Evolutionary conservation across 2,329 filamentous ascomycete genomes (phyloP), one percentile per base, ranked within the genome.

Genomic region (Colletotrichum euphorbiae): DNA sequence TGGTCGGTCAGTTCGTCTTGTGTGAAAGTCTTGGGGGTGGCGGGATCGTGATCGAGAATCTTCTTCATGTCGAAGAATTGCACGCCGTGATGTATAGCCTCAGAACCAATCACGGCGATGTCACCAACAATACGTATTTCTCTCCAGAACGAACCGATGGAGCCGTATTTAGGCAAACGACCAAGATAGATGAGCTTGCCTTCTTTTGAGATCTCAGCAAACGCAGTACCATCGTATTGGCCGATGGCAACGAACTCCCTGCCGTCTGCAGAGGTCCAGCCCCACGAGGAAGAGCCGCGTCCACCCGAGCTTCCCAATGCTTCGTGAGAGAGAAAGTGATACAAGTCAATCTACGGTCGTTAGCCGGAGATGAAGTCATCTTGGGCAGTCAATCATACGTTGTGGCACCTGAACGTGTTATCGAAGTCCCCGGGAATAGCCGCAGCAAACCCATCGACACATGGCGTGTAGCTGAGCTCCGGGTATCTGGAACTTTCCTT

Each of bases 31-130:
- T 77, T 77, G 9, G 83, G 83, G 24, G 69, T 76, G 2, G 75
- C 77, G 1, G 81, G 80, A 75, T 83, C 78, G 66, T 87, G 74
- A 42, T 77, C 77, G 61, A 85, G 78, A n/a, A 87, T 78, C 78
- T 85, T 89, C 72, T 80, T 83, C 84, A 89, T 83, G 76, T 90
- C 88, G 73, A 90, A 90, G 76, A 90, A 83, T 76, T 90, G 88
- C 52, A 90, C 83, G 38, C 85, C 84, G 75, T 90, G 87, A 71
- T 80, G 75, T 48, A 74, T 72, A 38, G 84, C 82, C 70, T 81
- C 80, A 71, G 75, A 76, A 40, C 80, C 79, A 62, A 82, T 78
- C 62, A 81, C 75, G 62, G 77, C 75, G 67, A 77, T 75, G 75
- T 75, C 76, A 62, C 76, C 76, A 66, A 78, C 76, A 28, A 77